Percentiles rank a stretch among this genome's conserved stretches.
These are phyloP conservation scores for Oryza glumipatula DNA, from an alignment of 176 grass and related monocot species.

Conservation along the genomic window DNA sequence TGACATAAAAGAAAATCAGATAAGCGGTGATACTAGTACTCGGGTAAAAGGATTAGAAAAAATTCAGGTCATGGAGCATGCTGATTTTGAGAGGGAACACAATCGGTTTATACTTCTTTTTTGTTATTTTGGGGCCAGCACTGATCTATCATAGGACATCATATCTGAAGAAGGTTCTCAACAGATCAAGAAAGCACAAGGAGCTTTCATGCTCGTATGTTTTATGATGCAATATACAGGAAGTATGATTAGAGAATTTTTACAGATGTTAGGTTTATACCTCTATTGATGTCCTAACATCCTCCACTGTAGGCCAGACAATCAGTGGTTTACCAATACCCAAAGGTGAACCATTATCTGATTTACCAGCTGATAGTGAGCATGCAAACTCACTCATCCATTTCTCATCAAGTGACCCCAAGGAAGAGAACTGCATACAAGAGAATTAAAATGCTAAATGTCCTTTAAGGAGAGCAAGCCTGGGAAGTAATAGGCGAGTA, in stretches of 20 bases:
- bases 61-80: slow-evolving; percentile 24
- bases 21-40: slow-evolving; percentile 2
- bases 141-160: not conserved
- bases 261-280: slow-evolving; percentile 50
- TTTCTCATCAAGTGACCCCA: slow-evolving; percentile 96
- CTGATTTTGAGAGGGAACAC: not conserved
- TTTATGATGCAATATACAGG: not conserved
- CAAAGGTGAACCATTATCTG: slow-evolving; percentile 66
- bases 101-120: not conserved
- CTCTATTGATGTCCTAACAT: slow-evolving; percentile 96
- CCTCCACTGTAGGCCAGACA: slow-evolving; percentile 90
- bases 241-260: slow-evolving; percentile 16
- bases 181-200: slow-evolving; percentile 1
- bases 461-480: slow-evolving; percentile 11
- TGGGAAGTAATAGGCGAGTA: not conserved
- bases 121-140: slow-evolving; percentile 1
- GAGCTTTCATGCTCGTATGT: not conserved
- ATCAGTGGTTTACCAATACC: slow-evolving; percentile 82
- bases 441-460: slow-evolving; percentile 25
- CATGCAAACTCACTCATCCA: slow-evolving; percentile 82
- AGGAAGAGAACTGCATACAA: slow-evolving; percentile 82
- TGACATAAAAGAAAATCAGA: slow-evolving; percentile 11
- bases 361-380: slow-evolving; percentile 78
- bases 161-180: not conserved
- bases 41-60: slow-evolving; percentile 12